A percentile compares a stretch with the other conserved stretches of the same genome.
phyloP scores from a whole-genome alignment of 2,329 filamentous ascomycete species.

The Venturia nashicola region DNA sequence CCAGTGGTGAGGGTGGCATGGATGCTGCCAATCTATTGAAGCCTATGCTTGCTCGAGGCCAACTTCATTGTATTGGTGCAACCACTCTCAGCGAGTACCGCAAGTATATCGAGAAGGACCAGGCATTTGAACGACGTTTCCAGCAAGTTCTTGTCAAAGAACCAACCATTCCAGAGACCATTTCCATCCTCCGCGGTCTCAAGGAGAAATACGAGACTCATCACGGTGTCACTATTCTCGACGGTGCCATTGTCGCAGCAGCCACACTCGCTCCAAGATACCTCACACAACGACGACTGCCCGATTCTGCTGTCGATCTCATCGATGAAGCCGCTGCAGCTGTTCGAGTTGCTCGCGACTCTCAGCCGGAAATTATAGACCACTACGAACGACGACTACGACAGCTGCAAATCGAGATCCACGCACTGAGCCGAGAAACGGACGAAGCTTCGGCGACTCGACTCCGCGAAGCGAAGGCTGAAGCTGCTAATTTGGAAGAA shows the following conservation, averaged over 20 bases:
- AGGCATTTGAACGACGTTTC: slow-evolving; percentile 95
- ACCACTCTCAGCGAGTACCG: slow-evolving; percentile 92
- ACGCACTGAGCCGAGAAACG: slow-evolving; percentile 84
- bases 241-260: slow-evolving; percentile 81
- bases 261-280: slow-evolving; percentile 90
- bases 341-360: slow-evolving; percentile 93
- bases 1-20: slow-evolving; percentile 94
- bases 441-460: slow-evolving; percentile 83
- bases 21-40: slow-evolving; percentile 96
- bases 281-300: slow-evolving; percentile 77
- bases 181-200: slow-evolving; percentile 94
- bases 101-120: slow-evolving; percentile 98
- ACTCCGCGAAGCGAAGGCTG: slow-evolving; percentile 70
- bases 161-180: slow-evolving; percentile 73
- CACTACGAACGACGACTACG: slow-evolving; percentile 81
- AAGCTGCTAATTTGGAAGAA: slow-evolving; percentile 89
- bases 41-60: slow-evolving; percentile 92
- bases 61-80: slow-evolving; percentile 94
- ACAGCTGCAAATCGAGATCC: slow-evolving; percentile 94
- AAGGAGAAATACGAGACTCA: slow-evolving; percentile 98
- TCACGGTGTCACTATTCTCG: slow-evolving; percentile 92
- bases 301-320: slow-evolving; percentile 92
- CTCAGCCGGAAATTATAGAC: slow-evolving; percentile 90
- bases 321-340: slow-evolving; percentile 94
- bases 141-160: slow-evolving; percentile 98